phyloP scores from a whole-genome alignment of 805 yeast species.

The Ogataea degrootiae region DNA sequence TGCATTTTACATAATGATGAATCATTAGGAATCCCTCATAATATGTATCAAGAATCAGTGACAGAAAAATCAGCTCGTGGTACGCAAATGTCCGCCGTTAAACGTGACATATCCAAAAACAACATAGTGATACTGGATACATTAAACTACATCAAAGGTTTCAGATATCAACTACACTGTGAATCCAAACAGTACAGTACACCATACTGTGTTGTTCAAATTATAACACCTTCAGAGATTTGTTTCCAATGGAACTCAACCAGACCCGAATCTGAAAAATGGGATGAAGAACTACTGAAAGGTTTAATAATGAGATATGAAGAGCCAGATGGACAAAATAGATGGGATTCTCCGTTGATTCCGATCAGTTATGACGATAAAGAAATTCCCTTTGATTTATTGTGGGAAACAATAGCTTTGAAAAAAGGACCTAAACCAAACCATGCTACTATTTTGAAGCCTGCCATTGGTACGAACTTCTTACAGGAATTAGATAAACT shows the following conservation, averaged over 20 bases:
- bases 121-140: slow-evolving; percentile 83
- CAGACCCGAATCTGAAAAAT: slow-evolving; percentile 32
- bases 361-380: slow-evolving; percentile 57
- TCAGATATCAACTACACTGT: slow-evolving; percentile 88
- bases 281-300: slow-evolving; percentile 63
- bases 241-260: slow-evolving; percentile 59
- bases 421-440: slow-evolving; percentile 70
- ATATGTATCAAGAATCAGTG: slow-evolving; percentile 63
- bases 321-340: slow-evolving; percentile 78
- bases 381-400: slow-evolving; percentile 55
- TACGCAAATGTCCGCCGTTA: slow-evolving; percentile 81
- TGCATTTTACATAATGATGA: slow-evolving; percentile 77
- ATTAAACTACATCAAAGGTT: slow-evolving; percentile 87
- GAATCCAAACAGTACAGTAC: slow-evolving; percentile 85
- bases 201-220: slow-evolving; percentile 77
- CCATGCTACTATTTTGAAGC: slow-evolving; percentile 76
- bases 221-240: slow-evolving; percentile 59
- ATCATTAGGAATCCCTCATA: slow-evolving; percentile 63
- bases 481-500: slow-evolving; percentile 70
- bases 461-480: slow-evolving; percentile 72
- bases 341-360: slow-evolving; percentile 95
- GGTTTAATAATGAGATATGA: slow-evolving; percentile 83
- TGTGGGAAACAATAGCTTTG: slow-evolving; percentile 60
- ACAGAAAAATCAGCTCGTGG: slow-evolving; percentile 82
- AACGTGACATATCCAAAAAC: slow-evolving; percentile 64